phyloP scores from a whole-genome alignment of 768 basidiomycete genomes.

The Lactarius sanguifluus region DNA sequence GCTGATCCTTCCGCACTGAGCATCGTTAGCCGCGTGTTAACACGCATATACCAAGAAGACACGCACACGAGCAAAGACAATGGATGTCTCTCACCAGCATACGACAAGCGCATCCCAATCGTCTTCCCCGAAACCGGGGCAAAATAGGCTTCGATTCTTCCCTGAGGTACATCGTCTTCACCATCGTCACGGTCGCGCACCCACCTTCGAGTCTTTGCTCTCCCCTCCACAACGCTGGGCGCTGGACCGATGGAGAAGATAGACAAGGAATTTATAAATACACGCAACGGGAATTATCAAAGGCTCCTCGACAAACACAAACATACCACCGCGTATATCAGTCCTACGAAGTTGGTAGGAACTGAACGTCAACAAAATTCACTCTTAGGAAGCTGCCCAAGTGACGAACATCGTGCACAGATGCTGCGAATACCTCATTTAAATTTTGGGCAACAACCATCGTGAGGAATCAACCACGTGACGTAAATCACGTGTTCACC shows the following conservation, averaged over 20 bases:
- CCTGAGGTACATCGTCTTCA: slow-evolving; percentile 41
- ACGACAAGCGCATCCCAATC: slow-evolving; percentile 85
- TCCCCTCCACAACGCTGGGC: slow-evolving; percentile 32
- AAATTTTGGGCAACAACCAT: too few species aligned
- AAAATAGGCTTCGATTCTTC: slow-evolving; percentile 63
- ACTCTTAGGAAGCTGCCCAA: slow-evolving; percentile 78
- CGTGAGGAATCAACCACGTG: too few species aligned
- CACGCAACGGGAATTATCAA: slow-evolving; percentile 76
- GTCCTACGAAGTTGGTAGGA: slow-evolving; percentile 3
- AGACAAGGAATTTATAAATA: slow-evolving; percentile 88
- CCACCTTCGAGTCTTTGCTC: slow-evolving; percentile 48
- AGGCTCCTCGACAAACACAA: slow-evolving; percentile 83
- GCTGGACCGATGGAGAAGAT: slow-evolving; percentile 78
- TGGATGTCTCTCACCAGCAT: slow-evolving; percentile 74
- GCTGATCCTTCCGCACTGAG: slow-evolving; percentile 70
- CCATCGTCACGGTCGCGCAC: slow-evolving; percentile 47
- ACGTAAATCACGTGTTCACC: too few species aligned
- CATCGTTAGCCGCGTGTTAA: slow-evolving; percentile 1
- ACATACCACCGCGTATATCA: slow-evolving; percentile 54
- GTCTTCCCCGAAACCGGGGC: slow-evolving; percentile 51
- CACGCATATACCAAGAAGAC: slow-evolving; percentile 2
- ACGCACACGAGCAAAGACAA: slow-evolving; percentile 75
- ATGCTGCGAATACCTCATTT: slow-evolving; percentile 60
- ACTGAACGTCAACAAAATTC: slow-evolving; percentile 66
- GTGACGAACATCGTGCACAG: slow-evolving; percentile 79